These are phyloP conservation scores for Jackrogersella multiformis DNA, from an alignment of 495 filamentous ascomycete genomes.

Conservation along the genomic window DNA sequence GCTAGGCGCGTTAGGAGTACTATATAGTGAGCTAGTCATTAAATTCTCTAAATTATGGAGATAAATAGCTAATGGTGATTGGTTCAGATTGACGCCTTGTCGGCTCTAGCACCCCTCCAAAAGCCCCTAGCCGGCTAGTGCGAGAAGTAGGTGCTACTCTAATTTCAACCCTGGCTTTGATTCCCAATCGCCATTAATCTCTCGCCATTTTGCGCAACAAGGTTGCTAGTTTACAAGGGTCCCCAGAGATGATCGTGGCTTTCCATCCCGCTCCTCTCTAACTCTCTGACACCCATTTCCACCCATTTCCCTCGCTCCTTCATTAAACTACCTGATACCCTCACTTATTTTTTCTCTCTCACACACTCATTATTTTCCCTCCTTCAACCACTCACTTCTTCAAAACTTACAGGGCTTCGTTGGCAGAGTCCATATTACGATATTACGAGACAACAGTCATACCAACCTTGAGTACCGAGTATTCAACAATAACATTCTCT, in stretches of 20 bases:
- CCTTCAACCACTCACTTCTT: slow-evolving; percentile 32
- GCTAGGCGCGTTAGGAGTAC: slow-evolving; percentile 6
- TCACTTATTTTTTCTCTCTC: slow-evolving; percentile 22
- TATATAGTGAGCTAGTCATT: slow-evolving; percentile 8
- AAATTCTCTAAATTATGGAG: slow-evolving; percentile 19
- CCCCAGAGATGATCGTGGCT: slow-evolving; percentile 39
- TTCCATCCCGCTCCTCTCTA: slow-evolving; percentile 26
- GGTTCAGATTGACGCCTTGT: slow-evolving; percentile 32
- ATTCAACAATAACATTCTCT: slow-evolving; percentile 54
- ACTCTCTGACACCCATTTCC: too few relatives aligned
- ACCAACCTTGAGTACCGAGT: slow-evolving; percentile 54
- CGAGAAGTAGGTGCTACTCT: slow-evolving; percentile 31
- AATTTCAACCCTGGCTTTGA: slow-evolving; percentile 33
- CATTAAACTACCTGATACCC: slow-evolving; percentile 41
- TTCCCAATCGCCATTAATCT: slow-evolving; percentile 31
- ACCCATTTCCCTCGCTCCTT: slow-evolving; percentile 39
- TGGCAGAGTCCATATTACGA: slow-evolving; percentile 63
- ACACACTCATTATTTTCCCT: slow-evolving; percentile 9
- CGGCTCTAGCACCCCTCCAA: slow-evolving; percentile 15
- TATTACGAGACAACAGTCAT: slow-evolving; percentile 40
- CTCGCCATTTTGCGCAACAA: slow-evolving; percentile 33
- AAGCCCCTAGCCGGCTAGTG: slow-evolving; percentile 26
- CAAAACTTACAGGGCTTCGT: slow-evolving; percentile 59
- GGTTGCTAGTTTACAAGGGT: slow-evolving; percentile 13
- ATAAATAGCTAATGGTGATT: slow-evolving; percentile 24